Conservation (phyloP, 139 green algal genomes). For the Spirogloea muscicola region DNA sequence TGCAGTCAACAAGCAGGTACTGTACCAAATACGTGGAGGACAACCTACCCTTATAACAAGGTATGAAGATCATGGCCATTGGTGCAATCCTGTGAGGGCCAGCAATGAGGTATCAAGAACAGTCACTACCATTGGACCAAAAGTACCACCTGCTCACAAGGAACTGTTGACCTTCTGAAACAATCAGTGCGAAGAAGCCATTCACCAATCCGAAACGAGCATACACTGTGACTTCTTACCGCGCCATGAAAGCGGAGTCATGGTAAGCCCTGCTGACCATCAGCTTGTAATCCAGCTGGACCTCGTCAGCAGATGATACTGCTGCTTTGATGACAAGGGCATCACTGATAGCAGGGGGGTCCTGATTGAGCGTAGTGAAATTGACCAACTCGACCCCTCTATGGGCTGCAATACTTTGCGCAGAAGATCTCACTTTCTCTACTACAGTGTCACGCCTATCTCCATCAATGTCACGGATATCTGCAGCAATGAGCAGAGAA, state of each 20-base stretch:
- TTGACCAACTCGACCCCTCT: constrained; percentile 4
- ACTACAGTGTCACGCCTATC: constrained; percentile 68
- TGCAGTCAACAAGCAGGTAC: too few relatives aligned
- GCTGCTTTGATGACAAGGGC: constrained; percentile 62
- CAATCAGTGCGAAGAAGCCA: too few relatives aligned
- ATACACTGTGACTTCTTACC: too few relatives aligned
- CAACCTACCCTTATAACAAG: constrained; percentile 74
- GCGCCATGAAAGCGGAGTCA: constrained; percentile 94
- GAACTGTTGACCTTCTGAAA: too few relatives aligned
- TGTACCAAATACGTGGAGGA: too few relatives aligned
- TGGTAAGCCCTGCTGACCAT: constrained; percentile 94
- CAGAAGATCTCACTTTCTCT: constrained; percentile 47
- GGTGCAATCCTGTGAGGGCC: constrained; percentile 60
- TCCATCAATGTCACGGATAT: constrained; percentile 70
- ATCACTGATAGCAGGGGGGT: constrained; percentile 74
- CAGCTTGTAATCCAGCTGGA: constrained; percentile 59
- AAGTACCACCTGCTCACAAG: too few relatives aligned
- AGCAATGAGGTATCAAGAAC: background rate
- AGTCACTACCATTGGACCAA: too few relatives aligned
- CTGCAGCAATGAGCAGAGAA: background rate
- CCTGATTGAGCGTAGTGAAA: constrained; percentile 69
- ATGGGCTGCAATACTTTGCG: constrained; percentile 60
- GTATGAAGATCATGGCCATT: constrained; percentile 96
- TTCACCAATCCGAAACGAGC: too few relatives aligned
- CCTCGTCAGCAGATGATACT: constrained; percentile 49